Percentiles rank a stretch among this genome's conserved stretches.
phyloP scores from a whole-genome alignment of 2,329 filamentous ascomycete genomes.

The Colletotrichum sp. region DNA sequence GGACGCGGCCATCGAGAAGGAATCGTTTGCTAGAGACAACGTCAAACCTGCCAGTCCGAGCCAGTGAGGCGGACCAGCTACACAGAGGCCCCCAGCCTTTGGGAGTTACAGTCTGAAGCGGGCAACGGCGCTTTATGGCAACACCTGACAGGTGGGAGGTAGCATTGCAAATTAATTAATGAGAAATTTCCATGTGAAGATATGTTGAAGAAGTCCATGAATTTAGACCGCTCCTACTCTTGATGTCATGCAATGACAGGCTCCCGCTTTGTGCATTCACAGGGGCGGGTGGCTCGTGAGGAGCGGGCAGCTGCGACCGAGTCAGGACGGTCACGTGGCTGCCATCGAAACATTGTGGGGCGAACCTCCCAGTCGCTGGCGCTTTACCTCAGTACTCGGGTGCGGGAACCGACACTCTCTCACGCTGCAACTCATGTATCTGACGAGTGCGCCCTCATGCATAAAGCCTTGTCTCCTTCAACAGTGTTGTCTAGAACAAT shows the following conservation, averaged over 20 bases:
- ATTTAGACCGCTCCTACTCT: neutral
- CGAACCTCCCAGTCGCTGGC: neutral
- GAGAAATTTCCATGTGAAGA: neutral
- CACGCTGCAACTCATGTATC: slow-evolving; percentile 4
- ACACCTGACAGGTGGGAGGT: neutral
- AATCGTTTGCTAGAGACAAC: slow-evolving; percentile 58
- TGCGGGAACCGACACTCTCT: neutral
- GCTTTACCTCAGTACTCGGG: neutral
- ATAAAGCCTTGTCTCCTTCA: neutral
- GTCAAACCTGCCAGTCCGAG: slow-evolving; percentile 21
- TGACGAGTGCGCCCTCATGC: slow-evolving; percentile 8
- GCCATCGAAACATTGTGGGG: neutral
- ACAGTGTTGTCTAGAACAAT: slow-evolving; percentile 10
- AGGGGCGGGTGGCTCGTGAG: neutral
- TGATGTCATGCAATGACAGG: neutral
- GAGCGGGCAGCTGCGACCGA: neutral
- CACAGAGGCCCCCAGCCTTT: neutral
- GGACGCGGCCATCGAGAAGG: slow-evolving; percentile 80
- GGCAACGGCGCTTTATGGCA: neutral
- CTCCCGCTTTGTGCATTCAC: neutral
- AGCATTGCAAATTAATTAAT: neutral
- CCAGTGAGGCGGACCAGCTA: neutral
- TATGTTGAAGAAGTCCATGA: neutral
- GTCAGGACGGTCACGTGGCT: neutral
- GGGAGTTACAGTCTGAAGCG: neutral